Percentiles rank a stretch among this genome's conserved stretches.
phyloP scores from a whole-genome alignment of 768 basidiomycete genomes.

The Tulasnella sp. region DNA sequence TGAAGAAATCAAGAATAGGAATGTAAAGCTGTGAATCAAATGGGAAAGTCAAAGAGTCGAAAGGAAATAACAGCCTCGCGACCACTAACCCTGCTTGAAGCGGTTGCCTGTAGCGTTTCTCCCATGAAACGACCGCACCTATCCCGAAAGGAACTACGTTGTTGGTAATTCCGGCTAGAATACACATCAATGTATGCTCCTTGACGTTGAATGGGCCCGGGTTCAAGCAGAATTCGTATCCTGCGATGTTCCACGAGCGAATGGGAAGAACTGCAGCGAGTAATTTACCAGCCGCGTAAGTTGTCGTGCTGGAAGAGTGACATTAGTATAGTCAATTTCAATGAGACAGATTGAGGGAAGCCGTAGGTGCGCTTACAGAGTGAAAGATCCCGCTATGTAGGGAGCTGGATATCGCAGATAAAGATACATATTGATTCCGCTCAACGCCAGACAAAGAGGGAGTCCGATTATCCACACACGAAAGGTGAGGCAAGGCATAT shows the following conservation, averaged over 20 bases:
- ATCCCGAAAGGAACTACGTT: slow-evolving; percentile 44
- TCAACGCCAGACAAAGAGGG: slow-evolving; percentile 40
- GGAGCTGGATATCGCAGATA: slow-evolving; percentile 88
- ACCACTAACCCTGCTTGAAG: slow-evolving; percentile 48
- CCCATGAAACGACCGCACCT: slow-evolving; percentile 74
- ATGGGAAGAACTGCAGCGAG: slow-evolving; percentile 76
- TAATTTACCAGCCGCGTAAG: slow-evolving; percentile 85
- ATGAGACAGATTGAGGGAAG: not conserved
- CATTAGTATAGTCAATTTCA: slow-evolving; percentile 24
- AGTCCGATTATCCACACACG: slow-evolving; percentile 84
- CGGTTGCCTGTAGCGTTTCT: slow-evolving; percentile 57
- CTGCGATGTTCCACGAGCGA: slow-evolving; percentile 37
- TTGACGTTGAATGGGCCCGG: slow-evolving; percentile 97
- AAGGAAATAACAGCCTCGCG: not conserved
- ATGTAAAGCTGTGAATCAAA: slow-evolving; percentile 39
- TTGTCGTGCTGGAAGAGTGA: slow-evolving; percentile 17
- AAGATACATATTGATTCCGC: slow-evolving; percentile 84
- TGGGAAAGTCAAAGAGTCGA: not conserved
- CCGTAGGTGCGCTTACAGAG: slow-evolving; percentile 37
- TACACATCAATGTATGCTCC: slow-evolving; percentile 83
- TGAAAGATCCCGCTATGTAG: slow-evolving; percentile 62
- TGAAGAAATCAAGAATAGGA: slow-evolving; percentile 71
- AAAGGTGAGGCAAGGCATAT: slow-evolving; percentile 90
- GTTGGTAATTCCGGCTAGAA: slow-evolving; percentile 67
- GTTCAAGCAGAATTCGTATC: slow-evolving; percentile 67